Evolutionary conservation across 2,329 filamentous ascomycete species (phyloP), one percentile per base, ranked within the genome.

Genomic region (Aspergillus candidus): DNA sequence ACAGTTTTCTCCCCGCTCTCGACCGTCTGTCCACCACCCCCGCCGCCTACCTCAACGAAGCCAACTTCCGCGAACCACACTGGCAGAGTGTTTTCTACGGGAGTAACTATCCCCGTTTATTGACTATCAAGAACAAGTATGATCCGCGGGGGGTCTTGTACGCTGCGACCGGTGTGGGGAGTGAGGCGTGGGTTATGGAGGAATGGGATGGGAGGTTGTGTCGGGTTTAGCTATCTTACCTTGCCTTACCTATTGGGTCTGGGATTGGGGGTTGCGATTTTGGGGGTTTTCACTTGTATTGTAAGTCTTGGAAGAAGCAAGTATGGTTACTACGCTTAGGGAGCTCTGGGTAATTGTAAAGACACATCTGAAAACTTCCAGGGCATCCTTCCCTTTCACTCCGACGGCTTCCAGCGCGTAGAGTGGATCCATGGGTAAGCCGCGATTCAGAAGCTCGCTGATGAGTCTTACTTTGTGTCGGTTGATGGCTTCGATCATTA

Each of bases 31-130:
- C 51, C 13, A 49, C 49, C 5, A 3, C 22, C 6, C 34, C 45
- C 5, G 56, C 55, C 2, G 50, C 53, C 4, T 60, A 60, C 42
- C 35, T 58, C 12, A 60, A 57, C 35, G 57, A 59, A 32, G 55
- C 44, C 3, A 54, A 61, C 40, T 44, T 46, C 12, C 45, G 52
- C 5, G 50, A 61, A 18, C 46, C 46, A 1, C 32, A 59, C 11
- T 61, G 49, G 47, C 40, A 51, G 15, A 34, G 37, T 0, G 43
- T 34, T 1, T 60, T 61, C 12, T 60, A 60, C 40, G 53, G 56
- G 1, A 10, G 22, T 3, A 48, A 58, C 2, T 51, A 51, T 17
- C 11, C 33, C 11, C 13, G 10, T 1, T 13, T 51, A 13, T 7
- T 31, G 27, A 11, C 5, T 1, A 39, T 55, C 1, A 54, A 54